Base-by-base conservation (phyloP, 345 rosid species). In the Cardamine chenopodiifolia region DNA sequence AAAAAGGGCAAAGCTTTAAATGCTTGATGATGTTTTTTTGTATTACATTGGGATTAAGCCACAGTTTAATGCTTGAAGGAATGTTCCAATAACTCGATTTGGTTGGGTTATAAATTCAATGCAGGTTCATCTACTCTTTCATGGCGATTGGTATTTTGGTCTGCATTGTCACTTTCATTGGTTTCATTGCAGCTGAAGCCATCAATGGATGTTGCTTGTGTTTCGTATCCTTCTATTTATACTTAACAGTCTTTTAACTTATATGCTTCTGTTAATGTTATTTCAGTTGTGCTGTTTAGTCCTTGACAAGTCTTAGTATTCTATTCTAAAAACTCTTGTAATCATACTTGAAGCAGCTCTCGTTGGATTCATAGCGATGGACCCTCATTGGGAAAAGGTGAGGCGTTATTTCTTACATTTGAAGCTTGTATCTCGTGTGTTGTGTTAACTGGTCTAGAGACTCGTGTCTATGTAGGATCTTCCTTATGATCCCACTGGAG, bases 51-150 rank as follows among this genome's bases (percentile, higher is more conserved):
- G 7, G 19, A 19, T 63, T 73, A 18, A 55, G 54, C 35, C 26
- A 67, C n/a, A 63, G 13, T 56, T 57, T 66, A 5, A 58, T 66
- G 48, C 4, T 66, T 56, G 9, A 62, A 35, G 29, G 39, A 44
- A 39, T 70, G 44, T 34, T 54, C 45, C 28, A 50, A 11, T 74
- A 7, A 37, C 67, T 31, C 35, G 68, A 18, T 14, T 44, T 28
- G 32, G 56, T 32, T n/a, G 15, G 20, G 66, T 59, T 62, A 22
- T 15, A 2, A 26, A 22, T n/a, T 71, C 32, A 31, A 83, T 82
- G 78, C 90, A 95, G 97, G 99, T 95, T 95, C 81, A 95, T 95
- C 73, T 90, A 95, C 82, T 86, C 90, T 23, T 95, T 92, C 70
- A 89, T 95, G 93, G 93, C 90, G 42, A 83, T 92, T 79, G 97